phyloP scores from a whole-genome alignment of 768 basidiomycete genomes.

The Amanita thiersii region DNA sequence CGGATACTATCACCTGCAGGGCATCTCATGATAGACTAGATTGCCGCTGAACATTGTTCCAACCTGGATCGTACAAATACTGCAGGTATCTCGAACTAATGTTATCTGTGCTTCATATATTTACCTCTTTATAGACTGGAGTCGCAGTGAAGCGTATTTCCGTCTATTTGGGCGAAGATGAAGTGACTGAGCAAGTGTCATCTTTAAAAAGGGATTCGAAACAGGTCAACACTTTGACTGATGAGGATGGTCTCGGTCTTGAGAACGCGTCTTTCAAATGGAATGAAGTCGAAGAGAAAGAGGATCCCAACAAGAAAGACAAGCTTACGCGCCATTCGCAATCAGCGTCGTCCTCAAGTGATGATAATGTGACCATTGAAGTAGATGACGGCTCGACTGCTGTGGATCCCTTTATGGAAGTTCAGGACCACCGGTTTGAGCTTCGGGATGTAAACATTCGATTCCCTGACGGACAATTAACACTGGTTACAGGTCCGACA shows the following conservation, averaged over 20 bases:
- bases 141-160: slow-evolving; percentile 64
- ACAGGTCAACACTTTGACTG: slow-evolving; percentile 19
- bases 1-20: slow-evolving; percentile 1
- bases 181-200: slow-evolving; percentile 61
- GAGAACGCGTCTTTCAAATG: slow-evolving; percentile 53
- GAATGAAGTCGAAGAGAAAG: slow-evolving; percentile 39
- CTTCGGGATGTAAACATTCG: slow-evolving; percentile 55
- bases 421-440: slow-evolving; percentile 50
- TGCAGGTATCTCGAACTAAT: slow-evolving; percentile 36
- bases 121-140: slow-evolving; percentile 29
- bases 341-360: slow-evolving; percentile 1
- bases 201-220: slow-evolving; percentile 40
- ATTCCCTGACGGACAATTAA: slow-evolving; percentile 68
- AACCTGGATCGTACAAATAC: slow-evolving; percentile 67
- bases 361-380: slow-evolving; percentile 13
- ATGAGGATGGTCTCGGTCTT: slow-evolving; percentile 43
- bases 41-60: slow-evolving; percentile 76
- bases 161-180: slow-evolving; percentile 61
- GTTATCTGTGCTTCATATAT: not conserved
- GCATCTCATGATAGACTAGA: slow-evolving; percentile 19
- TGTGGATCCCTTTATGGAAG: slow-evolving; percentile 14
- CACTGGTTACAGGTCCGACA: slow-evolving; percentile 71
- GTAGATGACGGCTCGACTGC: slow-evolving; percentile 16
- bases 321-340: slow-evolving; percentile 1
- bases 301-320: slow-evolving; percentile 14